Evolutionary conservation across 148 eudicot genomes (phyloP).

Genomic region (Suaeda aralocaspica): DNA sequence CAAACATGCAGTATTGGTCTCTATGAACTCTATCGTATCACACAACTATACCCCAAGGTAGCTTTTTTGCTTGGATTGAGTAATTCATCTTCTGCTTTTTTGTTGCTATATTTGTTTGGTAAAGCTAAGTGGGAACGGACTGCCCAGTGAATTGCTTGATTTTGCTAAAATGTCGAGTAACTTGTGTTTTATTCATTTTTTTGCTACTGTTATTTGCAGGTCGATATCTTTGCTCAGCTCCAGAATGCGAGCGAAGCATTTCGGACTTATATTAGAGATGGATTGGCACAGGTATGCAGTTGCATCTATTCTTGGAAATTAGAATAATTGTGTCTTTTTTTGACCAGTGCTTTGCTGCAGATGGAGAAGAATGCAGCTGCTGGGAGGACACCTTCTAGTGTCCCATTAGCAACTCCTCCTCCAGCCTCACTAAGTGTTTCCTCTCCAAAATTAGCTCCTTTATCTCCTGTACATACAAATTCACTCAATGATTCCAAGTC

Average conservation of each 20-base stretch:
- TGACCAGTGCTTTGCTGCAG: constrained; percentile 32
- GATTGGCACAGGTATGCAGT: constrained; percentile 75
- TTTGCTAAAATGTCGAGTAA: not conserved
- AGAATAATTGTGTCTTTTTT: not conserved
- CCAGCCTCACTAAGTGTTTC: constrained; percentile 69
- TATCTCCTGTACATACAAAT: constrained; percentile 78
- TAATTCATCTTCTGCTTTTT: not conserved
- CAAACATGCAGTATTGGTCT: constrained; percentile 96
- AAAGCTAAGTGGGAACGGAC: no score
- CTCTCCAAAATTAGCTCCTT: constrained; percentile 66
- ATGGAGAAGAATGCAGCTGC: constrained; percentile 99
- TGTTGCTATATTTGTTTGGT: no score
- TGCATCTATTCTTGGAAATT: not conserved
- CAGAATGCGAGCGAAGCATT: constrained; percentile 99
- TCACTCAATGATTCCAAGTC: constrained; percentile 52
- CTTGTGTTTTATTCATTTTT: not conserved
- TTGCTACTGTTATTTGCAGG: constrained; percentile 35
- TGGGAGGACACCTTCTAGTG: constrained; percentile 88
- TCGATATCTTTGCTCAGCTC: constrained; percentile 93
- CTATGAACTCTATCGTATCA: constrained; percentile 83
- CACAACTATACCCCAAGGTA: constrained; percentile 95
- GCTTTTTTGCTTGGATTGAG: not conserved
- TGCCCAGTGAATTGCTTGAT: not conserved
- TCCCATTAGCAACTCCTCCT: constrained; percentile 93
- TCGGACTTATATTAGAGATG: constrained; percentile 94